These are phyloP conservation scores for Wickerhamiella infanticola DNA, from an alignment of 1,139 yeast genomes.

Conservation along the genomic window DNA sequence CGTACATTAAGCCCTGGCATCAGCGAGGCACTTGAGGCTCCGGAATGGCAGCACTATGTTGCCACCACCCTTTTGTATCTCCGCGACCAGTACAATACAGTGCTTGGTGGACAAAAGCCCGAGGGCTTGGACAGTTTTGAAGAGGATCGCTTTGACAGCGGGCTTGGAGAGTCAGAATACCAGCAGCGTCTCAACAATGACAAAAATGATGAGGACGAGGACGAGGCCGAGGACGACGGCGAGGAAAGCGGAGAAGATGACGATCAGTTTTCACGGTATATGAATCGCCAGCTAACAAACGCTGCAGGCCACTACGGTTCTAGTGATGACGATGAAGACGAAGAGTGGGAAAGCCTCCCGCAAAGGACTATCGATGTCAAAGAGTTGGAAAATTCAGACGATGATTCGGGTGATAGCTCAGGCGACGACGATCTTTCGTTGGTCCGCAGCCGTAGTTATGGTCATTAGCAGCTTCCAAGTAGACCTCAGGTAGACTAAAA, in stretches of 20 bases:
- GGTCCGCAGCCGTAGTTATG: slow-evolving; percentile 25
- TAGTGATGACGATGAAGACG: slow-evolving; percentile 35
- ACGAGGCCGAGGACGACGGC: slow-evolving; percentile 16
- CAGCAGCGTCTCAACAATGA: slow-evolving; percentile 1
- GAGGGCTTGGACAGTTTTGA: slow-evolving; percentile 29
- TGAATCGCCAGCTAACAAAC: slow-evolving; percentile 55
- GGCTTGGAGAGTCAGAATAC: not conserved
- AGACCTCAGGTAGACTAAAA: not conserved
- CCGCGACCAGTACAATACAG: slow-evolving; percentile 89
- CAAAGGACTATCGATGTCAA: slow-evolving; percentile 4
- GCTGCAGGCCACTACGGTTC: slow-evolving; percentile 19
- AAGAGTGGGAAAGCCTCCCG: slow-evolving; percentile 16
- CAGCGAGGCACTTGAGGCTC: slow-evolving; percentile 38
- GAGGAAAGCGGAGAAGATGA: slow-evolving; percentile 18
- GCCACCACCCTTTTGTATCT: slow-evolving; percentile 73
- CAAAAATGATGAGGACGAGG: slow-evolving; percentile 16
- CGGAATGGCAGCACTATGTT: slow-evolving; percentile 72
- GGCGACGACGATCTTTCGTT: slow-evolving; percentile 13
- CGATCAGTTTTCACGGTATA: slow-evolving; percentile 55
- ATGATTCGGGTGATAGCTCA: slow-evolving; percentile 10
- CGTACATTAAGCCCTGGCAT: slow-evolving; percentile 45
- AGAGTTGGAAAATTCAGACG: slow-evolving; percentile 8
- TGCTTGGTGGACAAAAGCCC: slow-evolving; percentile 64
- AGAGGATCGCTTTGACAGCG: not conserved
- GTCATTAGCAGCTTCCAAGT: slow-evolving; percentile 14